phyloP scores from a whole-genome alignment of 1,284 basidiomycete species.

The Fomes fomentarius region DNA sequence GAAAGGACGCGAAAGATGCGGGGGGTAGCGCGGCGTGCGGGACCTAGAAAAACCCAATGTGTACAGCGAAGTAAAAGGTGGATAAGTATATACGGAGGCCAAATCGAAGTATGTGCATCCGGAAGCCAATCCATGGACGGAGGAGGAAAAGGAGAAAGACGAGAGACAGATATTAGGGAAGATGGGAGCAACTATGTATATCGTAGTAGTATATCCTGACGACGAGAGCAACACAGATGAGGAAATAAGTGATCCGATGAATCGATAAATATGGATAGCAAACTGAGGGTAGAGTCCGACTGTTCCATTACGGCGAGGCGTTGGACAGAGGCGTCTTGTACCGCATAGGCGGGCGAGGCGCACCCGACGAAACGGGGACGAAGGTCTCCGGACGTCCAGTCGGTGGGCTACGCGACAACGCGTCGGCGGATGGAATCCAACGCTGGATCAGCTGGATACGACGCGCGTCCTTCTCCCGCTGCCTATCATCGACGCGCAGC shows the following conservation, averaged over 20 bases:
- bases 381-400: constrained; percentile 25
- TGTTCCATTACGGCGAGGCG: constrained; percentile 26
- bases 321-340: constrained; percentile 36
- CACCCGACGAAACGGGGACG: constrained; percentile 10
- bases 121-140: constrained; percentile 23
- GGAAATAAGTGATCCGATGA: constrained; percentile 27
- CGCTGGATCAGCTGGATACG: constrained; percentile 36
- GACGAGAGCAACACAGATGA: constrained; percentile 19
- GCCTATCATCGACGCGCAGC: constrained; percentile 23
- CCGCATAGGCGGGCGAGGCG: constrained; percentile 27
- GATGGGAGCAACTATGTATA: constrained; percentile 25
- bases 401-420: constrained; percentile 29
- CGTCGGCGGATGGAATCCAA: constrained; percentile 35
- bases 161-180: constrained; percentile 17
- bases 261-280: constrained; percentile 26
- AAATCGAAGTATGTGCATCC: constrained; percentile 21
- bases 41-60: constrained; percentile 25
- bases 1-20: constrained; percentile 24
- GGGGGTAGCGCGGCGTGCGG: constrained; percentile 27
- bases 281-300: constrained; percentile 15
- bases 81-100: constrained; percentile 26
- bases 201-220: constrained; percentile 26
- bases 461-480: constrained; percentile 31
- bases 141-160: constrained; percentile 6
- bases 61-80: constrained; percentile 21